Percentiles rank a stretch among this genome's conserved stretches.
These are phyloP conservation scores for Phoma sp. DNA, from an alignment of 2,329 filamentous ascomycete species.

Conservation along the genomic window DNA sequence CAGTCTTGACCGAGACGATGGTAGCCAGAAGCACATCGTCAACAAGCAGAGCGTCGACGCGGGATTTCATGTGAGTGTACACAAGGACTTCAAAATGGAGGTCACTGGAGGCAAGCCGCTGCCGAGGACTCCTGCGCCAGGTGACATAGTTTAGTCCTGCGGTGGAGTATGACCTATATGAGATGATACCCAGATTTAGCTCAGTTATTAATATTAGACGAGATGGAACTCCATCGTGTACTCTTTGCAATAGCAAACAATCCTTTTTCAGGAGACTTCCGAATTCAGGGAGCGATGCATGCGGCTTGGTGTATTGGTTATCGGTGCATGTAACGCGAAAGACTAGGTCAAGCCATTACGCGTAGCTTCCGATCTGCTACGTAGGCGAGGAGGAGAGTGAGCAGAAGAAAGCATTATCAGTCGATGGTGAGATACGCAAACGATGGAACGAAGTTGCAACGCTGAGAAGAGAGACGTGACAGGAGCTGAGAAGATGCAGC, in stretches of 20 bases:
- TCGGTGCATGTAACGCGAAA: background rate
- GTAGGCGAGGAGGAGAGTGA: background rate
- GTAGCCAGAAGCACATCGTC: slow-evolving; percentile 15
- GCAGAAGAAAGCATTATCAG: background rate
- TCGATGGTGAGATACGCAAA: background rate
- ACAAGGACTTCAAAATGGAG: slow-evolving; percentile 18
- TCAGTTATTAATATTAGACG: background rate
- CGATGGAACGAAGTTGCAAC: background rate
- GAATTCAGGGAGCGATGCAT: no score
- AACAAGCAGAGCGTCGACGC: slow-evolving; percentile 9
- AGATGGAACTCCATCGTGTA: no score
- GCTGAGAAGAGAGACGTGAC: background rate
- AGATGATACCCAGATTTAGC: background rate
- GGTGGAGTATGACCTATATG: background rate
- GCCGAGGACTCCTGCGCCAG: slow-evolving; percentile 7
- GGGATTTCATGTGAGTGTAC: slow-evolving; percentile 15
- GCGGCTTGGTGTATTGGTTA: no score
- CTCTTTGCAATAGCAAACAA: no score
- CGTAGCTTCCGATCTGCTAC: no score
- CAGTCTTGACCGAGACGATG: slow-evolving; percentile 17
- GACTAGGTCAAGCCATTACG: background rate
- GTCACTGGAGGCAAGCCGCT: slow-evolving; percentile 13
- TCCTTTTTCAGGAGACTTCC: no score
- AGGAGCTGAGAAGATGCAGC: background rate
- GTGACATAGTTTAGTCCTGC: slow-evolving; percentile 1